Conservation (phyloP, 805 yeast genomes). For the Candida mattraensis region DNA sequence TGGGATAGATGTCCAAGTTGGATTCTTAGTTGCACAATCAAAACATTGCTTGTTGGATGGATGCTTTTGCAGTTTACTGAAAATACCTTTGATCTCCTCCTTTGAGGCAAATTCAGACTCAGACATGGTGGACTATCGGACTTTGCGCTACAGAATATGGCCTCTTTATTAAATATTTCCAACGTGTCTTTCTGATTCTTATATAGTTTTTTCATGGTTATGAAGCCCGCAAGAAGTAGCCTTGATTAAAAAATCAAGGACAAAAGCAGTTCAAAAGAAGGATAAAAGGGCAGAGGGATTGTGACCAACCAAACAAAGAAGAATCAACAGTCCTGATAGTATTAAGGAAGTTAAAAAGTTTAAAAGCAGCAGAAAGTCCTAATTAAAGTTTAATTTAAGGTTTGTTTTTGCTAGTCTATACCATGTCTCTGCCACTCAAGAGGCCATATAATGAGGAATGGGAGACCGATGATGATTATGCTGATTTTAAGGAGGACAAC, state of each 20-base stretch:
- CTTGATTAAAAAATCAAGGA: not conserved
- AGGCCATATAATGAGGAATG: too few relatives aligned
- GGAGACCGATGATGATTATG: too few relatives aligned
- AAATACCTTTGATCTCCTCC: conserved; percentile 67
- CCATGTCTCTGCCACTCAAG: too few relatives aligned
- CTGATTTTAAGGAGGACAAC: conserved; percentile 7
- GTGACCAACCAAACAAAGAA: too few relatives aligned
- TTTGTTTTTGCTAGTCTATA: too few relatives aligned
- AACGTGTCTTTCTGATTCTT: conserved; percentile 14
- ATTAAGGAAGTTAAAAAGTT: too few relatives aligned
- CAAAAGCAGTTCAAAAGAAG: not conserved
- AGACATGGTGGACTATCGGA: conserved; percentile 1
- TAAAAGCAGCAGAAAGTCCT: too few relatives aligned
- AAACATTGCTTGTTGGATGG: conserved; percentile 83
- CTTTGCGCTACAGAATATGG: not conserved
- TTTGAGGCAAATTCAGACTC: conserved; percentile 50
- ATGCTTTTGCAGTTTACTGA: conserved; percentile 58
- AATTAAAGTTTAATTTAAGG: too few relatives aligned
- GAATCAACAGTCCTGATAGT: too few relatives aligned
- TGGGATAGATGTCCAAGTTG: conserved; percentile 98
- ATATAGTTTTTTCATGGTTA: conserved; percentile 7
- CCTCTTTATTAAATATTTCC: conserved; percentile 6
- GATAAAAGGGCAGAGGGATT: too few relatives aligned
- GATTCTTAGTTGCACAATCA: conserved; percentile 91
- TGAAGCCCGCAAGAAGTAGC: conserved; percentile 7